A percentile compares a stretch with the other conserved stretches of the same genome.
Conservation (phyloP, 75 land plant species). For the Pinus taeda region DNA sequence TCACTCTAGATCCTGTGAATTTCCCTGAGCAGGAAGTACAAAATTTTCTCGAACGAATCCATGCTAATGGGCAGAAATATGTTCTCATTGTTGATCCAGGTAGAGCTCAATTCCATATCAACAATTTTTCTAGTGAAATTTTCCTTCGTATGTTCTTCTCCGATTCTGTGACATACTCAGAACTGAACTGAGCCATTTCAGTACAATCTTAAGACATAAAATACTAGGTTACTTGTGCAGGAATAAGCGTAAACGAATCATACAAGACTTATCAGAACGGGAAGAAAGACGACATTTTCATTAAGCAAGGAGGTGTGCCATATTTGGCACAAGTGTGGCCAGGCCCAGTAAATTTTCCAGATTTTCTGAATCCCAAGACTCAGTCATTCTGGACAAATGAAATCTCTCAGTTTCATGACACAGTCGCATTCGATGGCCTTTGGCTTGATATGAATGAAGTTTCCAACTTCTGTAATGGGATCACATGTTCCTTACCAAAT, state of each 20-base stretch:
- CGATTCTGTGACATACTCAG: slow-evolving; percentile 42
- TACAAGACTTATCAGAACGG: slow-evolving; percentile 50
- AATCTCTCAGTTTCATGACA: slow-evolving; percentile 49
- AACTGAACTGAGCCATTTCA: too few relatives aligned
- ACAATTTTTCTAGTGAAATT: too few relatives aligned
- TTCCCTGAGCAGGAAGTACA: too few relatives aligned
- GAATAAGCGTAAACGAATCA: slow-evolving; percentile 46
- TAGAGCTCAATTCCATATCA: too few relatives aligned
- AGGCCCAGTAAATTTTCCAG: slow-evolving; percentile 46
- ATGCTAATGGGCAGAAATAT: too few relatives aligned
- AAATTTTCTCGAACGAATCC: too few relatives aligned
- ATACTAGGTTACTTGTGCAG: slow-evolving; percentile 7
- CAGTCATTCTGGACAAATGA: slow-evolving; percentile 60
- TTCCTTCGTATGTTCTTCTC: background rate
- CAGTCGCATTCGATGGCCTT: slow-evolving; percentile 71
- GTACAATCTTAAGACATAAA: too few relatives aligned
- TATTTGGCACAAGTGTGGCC: slow-evolving; percentile 69
- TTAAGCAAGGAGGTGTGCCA: slow-evolving; percentile 57
- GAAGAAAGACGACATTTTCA: slow-evolving; percentile 50
- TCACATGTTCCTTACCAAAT: slow-evolving; percentile 46
- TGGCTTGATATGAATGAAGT: slow-evolving; percentile 97
- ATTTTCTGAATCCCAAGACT: slow-evolving; percentile 63
- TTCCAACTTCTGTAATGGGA: slow-evolving; percentile 79
- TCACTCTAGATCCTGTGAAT: slow-evolving; percentile 60
- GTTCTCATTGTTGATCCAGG: too few relatives aligned